Conservation (phyloP, 306 rosid genomes). For the Fagus crenata region DNA sequence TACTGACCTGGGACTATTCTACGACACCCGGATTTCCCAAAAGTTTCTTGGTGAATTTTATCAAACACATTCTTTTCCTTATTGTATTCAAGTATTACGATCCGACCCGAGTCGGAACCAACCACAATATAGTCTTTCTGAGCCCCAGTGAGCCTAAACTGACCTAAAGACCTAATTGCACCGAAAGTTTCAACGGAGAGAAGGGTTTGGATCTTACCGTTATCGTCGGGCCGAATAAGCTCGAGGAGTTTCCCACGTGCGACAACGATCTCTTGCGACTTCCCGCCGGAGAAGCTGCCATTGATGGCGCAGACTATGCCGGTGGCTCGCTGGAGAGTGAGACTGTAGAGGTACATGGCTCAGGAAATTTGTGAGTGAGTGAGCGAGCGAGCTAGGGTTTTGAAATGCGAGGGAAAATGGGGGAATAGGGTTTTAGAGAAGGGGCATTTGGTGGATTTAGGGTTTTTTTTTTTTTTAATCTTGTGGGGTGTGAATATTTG, state of each 20-base stretch:
- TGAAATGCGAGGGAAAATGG: background rate
- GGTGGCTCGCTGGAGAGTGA: conserved; percentile 91
- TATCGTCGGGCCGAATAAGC: conserved; percentile 92
- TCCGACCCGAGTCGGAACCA: conserved; percentile 91
- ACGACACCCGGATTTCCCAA: conserved; percentile 92
- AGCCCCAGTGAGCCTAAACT: conserved; percentile 82
- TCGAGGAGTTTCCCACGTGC: conserved; percentile 92
- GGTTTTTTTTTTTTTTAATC: background rate
- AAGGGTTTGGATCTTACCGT: conserved; percentile 83
- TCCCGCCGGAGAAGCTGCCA: conserved; percentile 97
- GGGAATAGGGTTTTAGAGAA: conserved; percentile 6
- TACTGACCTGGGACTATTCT: conserved; percentile 91
- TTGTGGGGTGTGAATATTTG: background rate
- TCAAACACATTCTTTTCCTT: conserved; percentile 84
- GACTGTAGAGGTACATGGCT: conserved; percentile 86
- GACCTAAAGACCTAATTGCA: conserved; percentile 77
- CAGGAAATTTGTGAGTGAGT: background rate
- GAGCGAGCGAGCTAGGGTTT: background rate
- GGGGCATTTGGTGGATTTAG: background rate
- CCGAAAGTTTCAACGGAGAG: conserved; percentile 97
- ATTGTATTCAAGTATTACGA: conserved; percentile 85
- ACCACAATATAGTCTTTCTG: conserved; percentile 86
- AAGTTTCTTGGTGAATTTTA: conserved; percentile 90
- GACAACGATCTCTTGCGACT: conserved; percentile 82
- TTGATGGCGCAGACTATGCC: conserved; percentile 89